Base-by-base conservation (phyloP, 768 basidiomycete species). In the Boletus speciosus region DNA sequence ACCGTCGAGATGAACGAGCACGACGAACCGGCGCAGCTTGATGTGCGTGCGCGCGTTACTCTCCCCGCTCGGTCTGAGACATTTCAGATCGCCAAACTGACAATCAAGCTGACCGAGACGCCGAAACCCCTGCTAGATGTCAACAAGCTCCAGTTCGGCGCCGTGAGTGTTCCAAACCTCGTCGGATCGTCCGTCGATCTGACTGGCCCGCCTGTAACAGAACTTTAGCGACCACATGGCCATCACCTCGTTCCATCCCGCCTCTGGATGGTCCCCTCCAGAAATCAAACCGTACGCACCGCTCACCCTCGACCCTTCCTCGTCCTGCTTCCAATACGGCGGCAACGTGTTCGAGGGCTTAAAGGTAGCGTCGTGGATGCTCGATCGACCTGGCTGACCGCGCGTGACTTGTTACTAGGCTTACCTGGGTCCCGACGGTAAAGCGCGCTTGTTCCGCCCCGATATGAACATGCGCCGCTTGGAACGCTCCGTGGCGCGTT, bases 391-490 rank as follows among this genome's bases (percentile, higher is more conserved):
- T 4, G 23, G 25, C 5, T 25, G 25, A 25, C 25, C 25, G 25
- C 25, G 25, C 25, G 25, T 25, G 25, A 25, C 25, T 25, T 16
- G 14, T 19, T 19, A 19, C 19, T 37, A 88, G 83, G 88, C 90
- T 0, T 89, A 88, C 67, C 54, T 81, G 1, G 85, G 82, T 10
- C 79, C 82, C n/a, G 78, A 89, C 54, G 92, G 91, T 1, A 79
- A 81, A 47, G 78, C 84, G 1, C 77, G 88, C 7, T 71, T 96
- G 36, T 97, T 97, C 77, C 76, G 93, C 32, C 93, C 93, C 0
- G 78, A 90, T 31, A 72, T 80, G 68, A 96, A 96, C 69, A 93
- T 95, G 90, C 80, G 79, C 27, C 86, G 94, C 27, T 78, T 98
- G 70, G 75, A 78, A 42, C 75, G 78, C 34, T 90, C 87, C 21